Base-by-base conservation (phyloP, 2,329 filamentous ascomycete genomes). In the Fusarium sp. region DNA sequence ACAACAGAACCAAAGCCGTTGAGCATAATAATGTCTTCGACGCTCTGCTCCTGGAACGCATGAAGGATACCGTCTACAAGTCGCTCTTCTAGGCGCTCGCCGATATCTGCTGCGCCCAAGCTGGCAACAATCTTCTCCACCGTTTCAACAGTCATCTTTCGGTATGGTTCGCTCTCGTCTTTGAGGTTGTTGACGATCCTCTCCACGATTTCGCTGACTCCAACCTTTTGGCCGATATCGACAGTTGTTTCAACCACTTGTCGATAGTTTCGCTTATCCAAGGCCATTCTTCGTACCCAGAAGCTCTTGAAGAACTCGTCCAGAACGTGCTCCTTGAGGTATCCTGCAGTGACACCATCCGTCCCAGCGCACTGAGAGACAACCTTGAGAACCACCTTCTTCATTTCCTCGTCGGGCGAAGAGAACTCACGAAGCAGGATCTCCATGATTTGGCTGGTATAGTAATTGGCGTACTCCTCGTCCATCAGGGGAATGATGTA, bases 401-500 rank as follows among this genome's bases (percentile, higher is more conserved):
- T 99, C 96, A 99, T 99, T 83, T 99, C 96, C 82, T 99, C 96
- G 74, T 99, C 96, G 0, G 96, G 96, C 1, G 95, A 98, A 11
- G 94, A 93, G 79, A 99, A 99, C 80, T 99, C 96, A 77, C 96
- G 91, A 35, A 98, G 89, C 18, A 99, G 85, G 77, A 98, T 98
- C 82, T 98, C 96, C 95, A 99, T 98, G 78, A 99, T 98, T 82
- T 99, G 95, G 75, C 91, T 94, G 13, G 96, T 98, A 79, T 99
- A 99, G 84, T 99, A 99, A 81, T 98, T 98, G 83, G 96, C 95
- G 81, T 98, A 98, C 80, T 99, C 96, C 83, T 99, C 96, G 84
- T 99, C 96, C 96, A 99, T 99, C 57, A 99, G 89, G 8, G 96
- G 96, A 71, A 99, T 98, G 79, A 99, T 97, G 81, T 96, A 98